A percentile compares a stretch with the other conserved stretches of the same genome.
phyloP scores from a whole-genome alignment of 495 filamentous ascomycete species.

The Glutinoglossum americanum region DNA sequence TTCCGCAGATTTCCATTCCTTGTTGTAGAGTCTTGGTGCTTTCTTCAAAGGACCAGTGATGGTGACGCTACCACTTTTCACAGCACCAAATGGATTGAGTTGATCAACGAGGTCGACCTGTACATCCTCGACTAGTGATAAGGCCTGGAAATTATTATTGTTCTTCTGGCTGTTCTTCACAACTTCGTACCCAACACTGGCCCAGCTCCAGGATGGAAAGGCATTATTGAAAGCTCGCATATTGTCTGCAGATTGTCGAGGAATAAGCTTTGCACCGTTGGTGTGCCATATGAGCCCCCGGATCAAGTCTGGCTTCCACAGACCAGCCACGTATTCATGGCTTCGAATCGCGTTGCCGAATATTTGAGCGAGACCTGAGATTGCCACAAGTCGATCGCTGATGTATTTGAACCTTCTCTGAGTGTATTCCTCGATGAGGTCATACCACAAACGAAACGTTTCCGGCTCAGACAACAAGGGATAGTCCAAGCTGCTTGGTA shows the following conservation, averaged over 20 bases:
- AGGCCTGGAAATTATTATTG: not conserved
- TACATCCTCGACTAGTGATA: not conserved
- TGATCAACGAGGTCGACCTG: conserved; percentile 1
- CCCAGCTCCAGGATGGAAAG: not conserved
- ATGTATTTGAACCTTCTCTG: not conserved
- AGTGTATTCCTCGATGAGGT: conserved; percentile 2
- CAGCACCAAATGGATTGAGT: conserved; percentile 1
- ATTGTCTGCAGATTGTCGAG: not conserved
- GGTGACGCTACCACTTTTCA: not conserved
- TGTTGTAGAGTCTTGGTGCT: conserved; percentile 2
- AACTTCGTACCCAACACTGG: not conserved
- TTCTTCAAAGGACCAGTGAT: not conserved
- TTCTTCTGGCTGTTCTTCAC: not conserved
- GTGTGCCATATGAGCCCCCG: conserved; percentile 3
- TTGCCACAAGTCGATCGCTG: conserved; percentile 1
- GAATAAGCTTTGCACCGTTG: conserved; percentile 2
- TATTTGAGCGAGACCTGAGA: conserved; percentile 1
- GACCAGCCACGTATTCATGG: not conserved
- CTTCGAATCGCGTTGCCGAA: not conserved
- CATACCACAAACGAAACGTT: conserved; percentile 1
- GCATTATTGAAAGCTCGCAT: not conserved
- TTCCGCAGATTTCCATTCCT: not conserved
- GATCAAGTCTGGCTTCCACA: conserved; percentile 4
- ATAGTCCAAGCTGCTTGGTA: not conserved
- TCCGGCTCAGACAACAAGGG: not conserved